Conservation (phyloP, 768 basidiomycete genomes). For the Coprinopsis cinerea region DNA sequence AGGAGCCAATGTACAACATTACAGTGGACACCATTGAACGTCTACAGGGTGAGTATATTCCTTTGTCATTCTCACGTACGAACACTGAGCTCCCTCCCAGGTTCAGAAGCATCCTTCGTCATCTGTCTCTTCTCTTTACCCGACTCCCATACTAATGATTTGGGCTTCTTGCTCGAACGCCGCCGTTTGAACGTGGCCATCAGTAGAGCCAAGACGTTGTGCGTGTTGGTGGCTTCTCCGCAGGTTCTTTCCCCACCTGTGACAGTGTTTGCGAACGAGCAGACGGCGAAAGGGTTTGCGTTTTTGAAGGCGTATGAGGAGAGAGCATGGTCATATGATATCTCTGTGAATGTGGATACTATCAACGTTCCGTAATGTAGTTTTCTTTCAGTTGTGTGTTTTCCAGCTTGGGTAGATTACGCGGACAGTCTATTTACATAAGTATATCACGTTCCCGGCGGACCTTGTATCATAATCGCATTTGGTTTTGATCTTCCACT, state of each 20-base stretch:
- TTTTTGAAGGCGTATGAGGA: slow-evolving; percentile 46
- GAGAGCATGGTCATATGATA: slow-evolving; percentile 39
- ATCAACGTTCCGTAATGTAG: no score
- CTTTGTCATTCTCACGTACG: background rate
- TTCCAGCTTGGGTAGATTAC: no score
- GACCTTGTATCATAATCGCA: background rate
- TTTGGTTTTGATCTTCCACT: background rate
- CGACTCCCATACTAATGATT: slow-evolving; percentile 27
- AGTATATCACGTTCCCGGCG: background rate
- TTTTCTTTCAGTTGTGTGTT: no score
- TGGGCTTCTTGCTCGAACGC: slow-evolving; percentile 41
- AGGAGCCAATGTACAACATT: slow-evolving; percentile 22
- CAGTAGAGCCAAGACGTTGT: slow-evolving; percentile 46
- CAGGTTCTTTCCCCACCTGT: slow-evolving; percentile 41
- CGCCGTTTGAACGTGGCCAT: slow-evolving; percentile 48
- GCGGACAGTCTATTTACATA: background rate
- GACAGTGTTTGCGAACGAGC: slow-evolving; percentile 37
- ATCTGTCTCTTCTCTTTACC: slow-evolving; percentile 48
- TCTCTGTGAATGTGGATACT: slow-evolving; percentile 31
- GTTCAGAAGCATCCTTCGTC: slow-evolving; percentile 48
- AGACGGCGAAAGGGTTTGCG: slow-evolving; percentile 39
- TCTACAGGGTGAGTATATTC: slow-evolving; percentile 34
- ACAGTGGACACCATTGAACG: slow-evolving; percentile 47
- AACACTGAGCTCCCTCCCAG: slow-evolving; percentile 17
- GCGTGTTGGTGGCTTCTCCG: slow-evolving; percentile 39